Evolutionary conservation across 495 filamentous ascomycete species (phyloP).

Genomic region (Bacidia rubella): DNA sequence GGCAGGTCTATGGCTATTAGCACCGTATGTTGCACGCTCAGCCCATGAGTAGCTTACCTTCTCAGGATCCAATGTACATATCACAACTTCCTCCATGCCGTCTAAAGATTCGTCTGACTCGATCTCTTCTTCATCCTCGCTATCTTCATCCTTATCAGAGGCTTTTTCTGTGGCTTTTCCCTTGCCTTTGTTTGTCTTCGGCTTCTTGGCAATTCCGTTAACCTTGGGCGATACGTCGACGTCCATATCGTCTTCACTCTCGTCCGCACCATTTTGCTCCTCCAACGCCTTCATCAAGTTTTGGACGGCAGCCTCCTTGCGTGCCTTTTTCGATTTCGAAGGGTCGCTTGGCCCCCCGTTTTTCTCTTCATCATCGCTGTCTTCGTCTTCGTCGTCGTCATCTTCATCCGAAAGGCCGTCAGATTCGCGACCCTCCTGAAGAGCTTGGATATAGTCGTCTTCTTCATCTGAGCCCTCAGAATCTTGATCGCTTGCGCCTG

Average conservation of each 20-base stretch:
- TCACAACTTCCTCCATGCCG: slow-evolving; percentile 64
- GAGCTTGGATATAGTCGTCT: slow-evolving; percentile 39
- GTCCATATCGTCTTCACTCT: slow-evolving; percentile 43
- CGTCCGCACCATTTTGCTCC: slow-evolving; percentile 30
- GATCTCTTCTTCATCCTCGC: slow-evolving; percentile 47
- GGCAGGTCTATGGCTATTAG: slow-evolving; percentile 88
- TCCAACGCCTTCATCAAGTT: slow-evolving; percentile 25
- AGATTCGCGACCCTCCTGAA: slow-evolving; percentile 32
- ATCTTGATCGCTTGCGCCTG: slow-evolving; percentile 36
- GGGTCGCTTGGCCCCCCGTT: slow-evolving; percentile 87
- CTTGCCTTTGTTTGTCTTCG: slow-evolving; percentile 47
- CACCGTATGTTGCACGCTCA: no score
- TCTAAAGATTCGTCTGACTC: slow-evolving; percentile 48
- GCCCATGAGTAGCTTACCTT: slow-evolving; percentile 35
- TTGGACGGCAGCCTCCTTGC: slow-evolving; percentile 46
- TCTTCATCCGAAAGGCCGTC: slow-evolving; percentile 46
- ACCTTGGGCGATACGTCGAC: slow-evolving; percentile 45
- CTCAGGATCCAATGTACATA: slow-evolving; percentile 88
- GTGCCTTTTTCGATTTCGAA: slow-evolving; percentile 71
- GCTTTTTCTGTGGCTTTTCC: slow-evolving; percentile 55
- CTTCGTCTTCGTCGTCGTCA: slow-evolving; percentile 47
- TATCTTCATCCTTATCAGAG: slow-evolving; percentile 42
- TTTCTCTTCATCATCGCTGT: slow-evolving; percentile 55
- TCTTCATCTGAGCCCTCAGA: slow-evolving; percentile 46
- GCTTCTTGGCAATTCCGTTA: slow-evolving; percentile 41